Base-by-base conservation (phyloP, 768 basidiomycete species). In the Cyclocybe cylindracea region DNA sequence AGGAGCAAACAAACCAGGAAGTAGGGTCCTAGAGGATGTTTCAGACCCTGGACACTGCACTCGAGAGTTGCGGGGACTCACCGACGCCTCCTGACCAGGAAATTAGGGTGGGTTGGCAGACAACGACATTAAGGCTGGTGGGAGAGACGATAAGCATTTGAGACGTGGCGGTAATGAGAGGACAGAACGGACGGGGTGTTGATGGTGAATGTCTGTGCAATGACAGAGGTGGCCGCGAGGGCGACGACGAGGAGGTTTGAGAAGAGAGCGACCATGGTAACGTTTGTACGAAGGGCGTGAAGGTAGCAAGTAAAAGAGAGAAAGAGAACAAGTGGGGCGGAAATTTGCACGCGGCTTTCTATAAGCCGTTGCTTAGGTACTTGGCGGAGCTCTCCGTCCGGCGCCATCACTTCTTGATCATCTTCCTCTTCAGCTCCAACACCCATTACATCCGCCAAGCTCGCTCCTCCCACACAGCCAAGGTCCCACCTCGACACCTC, bases 31-130 rank as follows among this genome's bases (percentile, higher is more conserved):
- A 16, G 35, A 40, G 13, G 7, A 45, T 29, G 10, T 51, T 37
- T 39, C 10, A 37, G 5, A 32, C 19, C n/a, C 8, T 31, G 9
- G 16, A 18, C 13, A 40, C 19, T 29, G 11, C 7, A 37, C 7
- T 13, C 19, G 24, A 37, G 18, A 37, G 13, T 18, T 2, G 24
- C 39, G 40, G 11, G 5, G 3, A 57, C 59, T 47, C 44, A 68
- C 67, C 34, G 38, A 39, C 44, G 56, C 67, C 67, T 55, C 63
- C 66, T 32, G 37, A 41, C 64, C 66, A 69, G 7, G 44, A 51
- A 51, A 69, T 44, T 48, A 60, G 34, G 44, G 32, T 46, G 38
- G 67, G 67, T 45, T 52, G 60, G 54, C 67, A 69, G 45, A 59
- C 62, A 38, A 57, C 56, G 35, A 67, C 63, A 48, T 48, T 60